Evolutionary conservation across 164 flowering plant genomes (phyloP).

Genomic region (Pachysandra terminalis): DNA sequence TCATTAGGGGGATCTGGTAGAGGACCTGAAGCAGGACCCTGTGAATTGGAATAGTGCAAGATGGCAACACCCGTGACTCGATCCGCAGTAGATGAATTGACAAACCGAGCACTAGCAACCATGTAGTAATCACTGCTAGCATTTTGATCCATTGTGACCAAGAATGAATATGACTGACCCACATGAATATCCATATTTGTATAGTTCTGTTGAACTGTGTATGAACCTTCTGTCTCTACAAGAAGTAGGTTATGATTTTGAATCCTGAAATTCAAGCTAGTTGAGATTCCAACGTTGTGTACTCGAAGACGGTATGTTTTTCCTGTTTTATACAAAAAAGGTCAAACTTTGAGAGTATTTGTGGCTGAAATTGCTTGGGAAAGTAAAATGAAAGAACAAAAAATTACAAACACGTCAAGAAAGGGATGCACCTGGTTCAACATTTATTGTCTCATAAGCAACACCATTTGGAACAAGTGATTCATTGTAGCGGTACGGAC

Average conservation of each 20-base stretch:
- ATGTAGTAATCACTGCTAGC: conserved; percentile 84
- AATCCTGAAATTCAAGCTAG: conserved; percentile 89
- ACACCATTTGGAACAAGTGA: conserved; percentile 55
- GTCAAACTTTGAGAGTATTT: neutral
- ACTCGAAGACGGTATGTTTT: conserved; percentile 86
- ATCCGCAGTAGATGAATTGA: conserved; percentile 44
- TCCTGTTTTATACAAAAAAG: conserved; percentile 50
- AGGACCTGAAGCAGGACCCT: conserved; percentile 86
- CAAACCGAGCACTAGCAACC: conserved; percentile 82
- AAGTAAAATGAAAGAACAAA: neutral
- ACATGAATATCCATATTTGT: conserved; percentile 92
- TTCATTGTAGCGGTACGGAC: conserved; percentile 63
- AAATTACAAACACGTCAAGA: neutral
- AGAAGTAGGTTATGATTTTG: conserved; percentile 86
- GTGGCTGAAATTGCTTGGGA: neutral
- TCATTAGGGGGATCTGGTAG: conserved; percentile 82
- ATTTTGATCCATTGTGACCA: conserved; percentile 91
- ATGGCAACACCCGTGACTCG: conserved; percentile 72
- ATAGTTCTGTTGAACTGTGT: conserved; percentile 89
- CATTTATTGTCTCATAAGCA: conserved; percentile 51
- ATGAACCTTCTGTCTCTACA: conserved; percentile 96
- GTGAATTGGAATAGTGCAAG: conserved; percentile 85
- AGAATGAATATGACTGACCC: conserved; percentile 95
- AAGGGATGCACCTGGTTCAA: conserved; percentile 67
- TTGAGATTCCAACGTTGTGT: conserved; percentile 85